Base-by-base conservation (phyloP, 345 rosid genomes). In the Bruguiera sexangula region DNA sequence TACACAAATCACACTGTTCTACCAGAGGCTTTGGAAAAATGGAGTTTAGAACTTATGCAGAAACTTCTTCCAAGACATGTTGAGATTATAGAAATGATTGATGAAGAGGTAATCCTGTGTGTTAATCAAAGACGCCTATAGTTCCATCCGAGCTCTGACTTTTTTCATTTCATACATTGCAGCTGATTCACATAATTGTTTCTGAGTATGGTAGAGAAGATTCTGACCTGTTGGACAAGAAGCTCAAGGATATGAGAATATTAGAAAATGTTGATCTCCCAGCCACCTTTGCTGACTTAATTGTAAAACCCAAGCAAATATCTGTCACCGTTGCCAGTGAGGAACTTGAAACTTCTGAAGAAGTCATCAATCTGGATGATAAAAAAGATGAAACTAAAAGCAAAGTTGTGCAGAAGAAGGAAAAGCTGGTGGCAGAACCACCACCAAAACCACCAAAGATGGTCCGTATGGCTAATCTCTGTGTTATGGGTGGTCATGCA, bases 21-120 rank as follows among this genome's bases (percentile, higher is more conserved):
- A 73, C 96, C 96, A 8, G 96, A 90, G 83, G 96, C 96, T 30
- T 66, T 88, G 80, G 96, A 90, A 86, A 90, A 90, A 78, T 90
- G 96, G 96, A 90, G 93, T 75, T 80, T 90, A 63, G 96, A 86
- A 70, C 91, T 89, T 52, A 82, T 88, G 96, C 83, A 82, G 81
- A 85, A 88, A 71, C 58, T 90, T 77, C 80, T 90, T 27, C 96
- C 96, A 67, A 88, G 96, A 26, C 93, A 88, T 68, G 81, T 86
- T 62, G 89, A 86, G 86, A 90, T 90, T 56, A 90, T 90, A 50
- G 91, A 90, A 86, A 82, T 69, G 86, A 86, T 90, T 63, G 96
- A 90, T 75, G 91, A 87, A 71, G 91, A 90, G 93, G 96, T 90
- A 65, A 31, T 59, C 29, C 61, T 65, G 64, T 62, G 73, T 65